phyloP scores from a whole-genome alignment of 352 stramenopile genomes.

The Globisporangium cederbergense region DNA sequence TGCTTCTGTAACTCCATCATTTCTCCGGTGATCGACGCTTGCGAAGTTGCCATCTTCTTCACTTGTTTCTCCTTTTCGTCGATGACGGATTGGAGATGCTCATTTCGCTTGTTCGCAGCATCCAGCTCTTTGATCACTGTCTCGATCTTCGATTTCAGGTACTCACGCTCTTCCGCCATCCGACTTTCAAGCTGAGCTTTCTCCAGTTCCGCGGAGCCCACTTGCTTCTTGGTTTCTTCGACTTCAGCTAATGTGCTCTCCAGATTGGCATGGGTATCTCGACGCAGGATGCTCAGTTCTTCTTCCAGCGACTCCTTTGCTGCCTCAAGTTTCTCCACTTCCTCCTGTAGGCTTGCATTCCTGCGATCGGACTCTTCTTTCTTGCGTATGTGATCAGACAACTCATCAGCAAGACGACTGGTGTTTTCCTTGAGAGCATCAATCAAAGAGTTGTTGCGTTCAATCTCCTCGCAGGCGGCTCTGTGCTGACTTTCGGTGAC shows the following conservation, averaged over 20 bases:
- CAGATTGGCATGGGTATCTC: slow-evolving; percentile 36
- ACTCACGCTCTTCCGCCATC: slow-evolving; percentile 55
- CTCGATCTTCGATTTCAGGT: slow-evolving; percentile 69
- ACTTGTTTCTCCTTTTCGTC: slow-evolving; percentile 68
- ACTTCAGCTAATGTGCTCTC: slow-evolving; percentile 29
- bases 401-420: slow-evolving; percentile 14
- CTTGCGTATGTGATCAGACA: slow-evolving; percentile 13
- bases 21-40: slow-evolving; percentile 56
- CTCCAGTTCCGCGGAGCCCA: slow-evolving; percentile 12
- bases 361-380: slow-evolving; percentile 23
- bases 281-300: slow-evolving; percentile 33
- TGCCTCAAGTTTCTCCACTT: slow-evolving; percentile 26
- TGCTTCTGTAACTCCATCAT: slow-evolving; percentile 64
- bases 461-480: slow-evolving; percentile 6
- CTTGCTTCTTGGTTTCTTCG: slow-evolving; percentile 13
- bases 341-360: slow-evolving; percentile 26
- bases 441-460: slow-evolving; percentile 14
- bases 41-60: slow-evolving; percentile 55
- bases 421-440: slow-evolving; percentile 17
- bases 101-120: slow-evolving; percentile 30
- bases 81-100: slow-evolving; percentile 36
- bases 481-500: slow-evolving; percentile 13
- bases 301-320: slow-evolving; percentile 35
- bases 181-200: slow-evolving; percentile 27
- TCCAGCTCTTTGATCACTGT: slow-evolving; percentile 61